Base-by-base conservation (phyloP, 306 rosid species). In the Cucumis cinereus region DNA sequence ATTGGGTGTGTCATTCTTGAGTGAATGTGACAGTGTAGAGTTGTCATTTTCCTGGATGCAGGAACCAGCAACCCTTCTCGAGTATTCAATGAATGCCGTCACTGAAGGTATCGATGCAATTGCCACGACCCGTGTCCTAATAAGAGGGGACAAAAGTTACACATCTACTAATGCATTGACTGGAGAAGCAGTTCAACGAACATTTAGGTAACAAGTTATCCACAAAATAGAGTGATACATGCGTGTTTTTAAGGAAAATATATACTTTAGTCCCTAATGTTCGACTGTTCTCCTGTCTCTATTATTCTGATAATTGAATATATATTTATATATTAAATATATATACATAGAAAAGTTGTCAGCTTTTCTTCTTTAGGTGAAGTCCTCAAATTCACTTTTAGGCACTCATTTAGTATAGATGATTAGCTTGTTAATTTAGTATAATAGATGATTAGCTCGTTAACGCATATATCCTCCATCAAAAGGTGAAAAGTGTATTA, bases 61-160 rank as follows among this genome's bases (percentile, higher is more conserved):
- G 99, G 98, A 95, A 77, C 92, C 87, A 1, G 87, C 67, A 53
- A 80, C 84, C 10, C 99, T 95, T 78, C 88, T 92, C 11, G 99
- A 95, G 85, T 95, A 95, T 85, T 95, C 98, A 0, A 76, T 95
- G 92, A 87, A 3, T 81, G 89, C 90, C 8, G 98, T 92, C 40
- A 95, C 99, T 1, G 98, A 92, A 88, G 99, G 99, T 81, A 95
- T 92, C 45, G 99, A 95, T 82, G 97, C 99, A 77, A 95, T 95
- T 82, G 99, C 98, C 52, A 83, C 96, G 56, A 95, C 99, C 60
- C 90, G 96, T 33, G 96, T 95, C 68, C 58, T 86, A 69, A 95
- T 95, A 40, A 89, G 91, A 19, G 90, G 84, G 56, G 92, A 89
- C 17, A 78, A 73, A 12, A 79, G 45, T 54, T 79, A 43, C 4